phyloP scores from a whole-genome alignment of 495 filamentous ascomycete species.

The Tuber borchii region DNA sequence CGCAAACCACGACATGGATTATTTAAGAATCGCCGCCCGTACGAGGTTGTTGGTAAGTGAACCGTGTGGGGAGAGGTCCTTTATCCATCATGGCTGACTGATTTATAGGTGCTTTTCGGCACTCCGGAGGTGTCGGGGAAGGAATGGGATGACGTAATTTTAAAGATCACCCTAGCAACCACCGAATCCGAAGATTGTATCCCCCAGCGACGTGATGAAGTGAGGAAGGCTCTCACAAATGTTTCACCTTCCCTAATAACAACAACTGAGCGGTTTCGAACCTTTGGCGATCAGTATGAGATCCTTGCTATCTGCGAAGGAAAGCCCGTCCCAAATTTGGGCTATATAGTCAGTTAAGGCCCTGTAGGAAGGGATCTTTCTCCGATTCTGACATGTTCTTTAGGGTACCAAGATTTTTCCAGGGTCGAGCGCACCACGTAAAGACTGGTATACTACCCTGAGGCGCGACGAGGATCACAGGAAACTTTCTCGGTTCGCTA shows the following conservation, averaged over 20 bases:
- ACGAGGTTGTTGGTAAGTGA: background rate
- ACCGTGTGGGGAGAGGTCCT: background rate
- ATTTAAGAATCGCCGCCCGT: background rate
- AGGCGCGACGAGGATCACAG: background rate
- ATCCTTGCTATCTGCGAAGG: background rate
- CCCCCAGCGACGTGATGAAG: background rate
- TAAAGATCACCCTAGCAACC: background rate
- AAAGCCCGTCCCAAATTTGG: background rate
- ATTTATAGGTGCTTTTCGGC: background rate
- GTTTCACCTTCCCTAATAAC: constrained; percentile 1
- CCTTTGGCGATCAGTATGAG: background rate
- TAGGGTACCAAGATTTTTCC: background rate
- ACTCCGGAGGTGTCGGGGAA: background rate
- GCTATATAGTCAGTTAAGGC: background rate
- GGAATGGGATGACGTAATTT: background rate
- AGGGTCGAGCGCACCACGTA: background rate
- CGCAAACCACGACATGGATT: background rate
- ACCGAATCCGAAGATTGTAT: background rate
- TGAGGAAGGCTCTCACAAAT: background rate
- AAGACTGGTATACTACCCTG: background rate
- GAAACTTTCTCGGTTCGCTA: background rate
- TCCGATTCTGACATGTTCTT: background rate
- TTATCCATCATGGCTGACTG: background rate
- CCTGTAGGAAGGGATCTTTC: background rate
- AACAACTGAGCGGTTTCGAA: background rate